Conservation (phyloP, 345 rosid genomes). For the Acer negundo region DNA sequence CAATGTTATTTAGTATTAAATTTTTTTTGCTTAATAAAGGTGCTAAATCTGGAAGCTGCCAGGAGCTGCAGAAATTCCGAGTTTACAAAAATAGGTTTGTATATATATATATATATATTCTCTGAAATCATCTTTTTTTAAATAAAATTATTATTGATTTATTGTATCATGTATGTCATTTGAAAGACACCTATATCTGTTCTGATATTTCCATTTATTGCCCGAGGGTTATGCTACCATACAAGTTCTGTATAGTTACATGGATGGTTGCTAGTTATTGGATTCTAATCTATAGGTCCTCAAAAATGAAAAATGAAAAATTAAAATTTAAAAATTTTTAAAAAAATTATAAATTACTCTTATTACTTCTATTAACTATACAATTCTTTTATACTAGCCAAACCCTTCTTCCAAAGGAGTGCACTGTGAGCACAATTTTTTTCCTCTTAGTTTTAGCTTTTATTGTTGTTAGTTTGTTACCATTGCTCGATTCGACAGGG, state of each 20-base stretch:
- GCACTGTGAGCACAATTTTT: not conserved
- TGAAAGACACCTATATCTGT: not conserved
- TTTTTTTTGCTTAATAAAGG: slow-evolving; percentile 44
- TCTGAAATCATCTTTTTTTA: not conserved
- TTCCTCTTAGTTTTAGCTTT: not conserved
- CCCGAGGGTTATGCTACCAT: not conserved
- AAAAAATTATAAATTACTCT: too few species aligned
- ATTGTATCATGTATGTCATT: not conserved
- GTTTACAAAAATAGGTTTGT: slow-evolving; percentile 76
- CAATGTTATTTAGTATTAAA: slow-evolving; percentile 7
- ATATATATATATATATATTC: slow-evolving; percentile 8
- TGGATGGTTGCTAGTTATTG: too few species aligned
- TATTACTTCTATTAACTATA: too few species aligned
- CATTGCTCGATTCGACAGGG: not conserved
- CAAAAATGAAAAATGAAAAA: too few species aligned
- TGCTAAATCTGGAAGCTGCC: slow-evolving; percentile 92
- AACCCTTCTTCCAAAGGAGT: not conserved
- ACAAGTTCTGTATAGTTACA: too few species aligned
- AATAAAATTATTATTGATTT: not conserved
- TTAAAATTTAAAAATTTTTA: too few species aligned
- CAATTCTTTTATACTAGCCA: too few species aligned
- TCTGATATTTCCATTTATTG: not conserved
- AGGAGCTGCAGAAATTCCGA: slow-evolving; percentile 80
- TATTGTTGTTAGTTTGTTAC: slow-evolving; percentile 3
- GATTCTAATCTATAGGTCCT: too few species aligned